A percentile compares a stretch with the other conserved stretches of the same genome.
phyloP scores from a whole-genome alignment of 208 protist species.

The Porcisia deanei region DNA sequence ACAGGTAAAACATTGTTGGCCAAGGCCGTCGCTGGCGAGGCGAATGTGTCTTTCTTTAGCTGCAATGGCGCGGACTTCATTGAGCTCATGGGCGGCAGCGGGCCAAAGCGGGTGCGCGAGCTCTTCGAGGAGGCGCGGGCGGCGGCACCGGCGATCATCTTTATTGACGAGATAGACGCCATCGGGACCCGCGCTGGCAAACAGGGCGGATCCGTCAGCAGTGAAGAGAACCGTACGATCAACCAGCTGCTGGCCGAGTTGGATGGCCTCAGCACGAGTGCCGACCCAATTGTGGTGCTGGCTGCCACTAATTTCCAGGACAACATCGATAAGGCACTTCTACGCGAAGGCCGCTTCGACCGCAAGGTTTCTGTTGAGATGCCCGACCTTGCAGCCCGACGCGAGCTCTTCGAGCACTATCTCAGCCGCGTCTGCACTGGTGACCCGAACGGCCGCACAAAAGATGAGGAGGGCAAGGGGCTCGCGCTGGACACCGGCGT shows the following conservation, averaged over 20 bases:
- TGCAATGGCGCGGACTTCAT: slow-evolving; percentile 97
- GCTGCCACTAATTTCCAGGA: slow-evolving; percentile 98
- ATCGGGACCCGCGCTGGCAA: slow-evolving; percentile 88
- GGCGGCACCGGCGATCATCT: slow-evolving; percentile 96
- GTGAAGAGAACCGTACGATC: slow-evolving; percentile 94
- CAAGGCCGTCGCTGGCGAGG: slow-evolving; percentile 97
- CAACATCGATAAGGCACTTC: slow-evolving; percentile 92
- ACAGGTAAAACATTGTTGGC: slow-evolving; percentile 98
- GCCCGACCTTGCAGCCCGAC: slow-evolving; percentile 77
- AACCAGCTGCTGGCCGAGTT: slow-evolving; percentile 97
- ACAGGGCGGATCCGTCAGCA: slow-evolving; percentile 81
- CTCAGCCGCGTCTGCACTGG: slow-evolving; percentile 76
- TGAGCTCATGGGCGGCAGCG: slow-evolving; percentile 96
- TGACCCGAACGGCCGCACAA: slow-evolving; percentile 65
- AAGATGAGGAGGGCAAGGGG: slow-evolving; percentile 56
- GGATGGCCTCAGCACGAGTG: slow-evolving; percentile 91
- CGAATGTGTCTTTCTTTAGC: slow-evolving; percentile 94
- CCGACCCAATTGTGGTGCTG: slow-evolving; percentile 94
- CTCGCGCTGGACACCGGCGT: slow-evolving; percentile 56
- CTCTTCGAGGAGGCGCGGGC: slow-evolving; percentile 94
- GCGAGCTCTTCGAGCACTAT: slow-evolving; percentile 90
- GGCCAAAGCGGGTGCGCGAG: slow-evolving; percentile 95
- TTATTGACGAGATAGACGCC: slow-evolving; percentile 99
- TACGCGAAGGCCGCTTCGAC: slow-evolving; percentile 91
- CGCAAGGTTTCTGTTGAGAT: slow-evolving; percentile 88